Conservation (phyloP, 1,284 basidiomycete genomes). For the Heliocybe sulcata region DNA sequence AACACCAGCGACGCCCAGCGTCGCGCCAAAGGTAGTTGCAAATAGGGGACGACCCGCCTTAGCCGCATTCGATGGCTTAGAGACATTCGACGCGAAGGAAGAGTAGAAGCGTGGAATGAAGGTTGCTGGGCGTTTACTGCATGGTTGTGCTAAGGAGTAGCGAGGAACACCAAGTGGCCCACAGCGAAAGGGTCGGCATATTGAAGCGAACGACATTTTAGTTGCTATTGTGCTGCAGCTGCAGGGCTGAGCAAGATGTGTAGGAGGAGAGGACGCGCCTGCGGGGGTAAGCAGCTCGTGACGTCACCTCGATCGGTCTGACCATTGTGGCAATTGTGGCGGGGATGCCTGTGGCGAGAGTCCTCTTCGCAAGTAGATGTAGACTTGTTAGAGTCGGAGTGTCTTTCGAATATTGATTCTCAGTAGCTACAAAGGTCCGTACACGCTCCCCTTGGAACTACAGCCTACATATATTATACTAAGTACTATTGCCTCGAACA, state of each 20-base stretch:
- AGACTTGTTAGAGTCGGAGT: too few species aligned
- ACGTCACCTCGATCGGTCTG: not conserved
- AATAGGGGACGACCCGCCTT: not conserved
- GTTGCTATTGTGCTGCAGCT: too few species aligned
- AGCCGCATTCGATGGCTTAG: not conserved
- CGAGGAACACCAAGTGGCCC: not conserved
- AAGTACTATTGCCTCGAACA: too few species aligned
- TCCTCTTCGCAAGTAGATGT: too few species aligned
- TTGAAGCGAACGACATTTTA: not conserved
- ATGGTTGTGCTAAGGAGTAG: not conserved
- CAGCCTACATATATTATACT: too few species aligned
- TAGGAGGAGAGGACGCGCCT: too few species aligned
- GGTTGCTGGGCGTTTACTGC: not conserved
- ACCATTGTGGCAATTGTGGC: not conserved
- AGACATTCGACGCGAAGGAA: not conserved
- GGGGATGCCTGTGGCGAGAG: too few species aligned
- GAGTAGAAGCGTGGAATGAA: not conserved
- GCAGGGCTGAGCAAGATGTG: too few species aligned
- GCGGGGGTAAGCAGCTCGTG: too few species aligned
- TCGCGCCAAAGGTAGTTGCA: not conserved
- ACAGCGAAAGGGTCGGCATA: not conserved
- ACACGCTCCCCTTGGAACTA: too few species aligned
- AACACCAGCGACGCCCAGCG: slow-evolving; percentile 11
- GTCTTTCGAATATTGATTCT: too few species aligned
- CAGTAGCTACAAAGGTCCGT: too few species aligned